These are phyloP conservation scores for Periconia sp. DNA, from an alignment of 2,329 filamentous ascomycete genomes.

Conservation along the genomic window DNA sequence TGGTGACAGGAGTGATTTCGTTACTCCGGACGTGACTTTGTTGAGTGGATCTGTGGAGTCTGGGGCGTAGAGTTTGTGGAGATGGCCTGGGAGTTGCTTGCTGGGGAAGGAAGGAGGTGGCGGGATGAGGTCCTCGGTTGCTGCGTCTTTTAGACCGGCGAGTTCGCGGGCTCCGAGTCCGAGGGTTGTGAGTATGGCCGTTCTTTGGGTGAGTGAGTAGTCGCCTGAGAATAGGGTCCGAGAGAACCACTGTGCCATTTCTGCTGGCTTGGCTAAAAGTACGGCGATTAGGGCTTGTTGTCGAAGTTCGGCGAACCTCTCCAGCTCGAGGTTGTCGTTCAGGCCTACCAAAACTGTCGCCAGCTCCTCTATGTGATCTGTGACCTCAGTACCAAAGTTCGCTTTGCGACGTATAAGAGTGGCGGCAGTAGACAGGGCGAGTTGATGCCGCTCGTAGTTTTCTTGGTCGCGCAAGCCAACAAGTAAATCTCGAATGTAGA, in stretches of 20 bases:
- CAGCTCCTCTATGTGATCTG: constrained; percentile 79
- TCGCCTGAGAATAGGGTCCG: constrained; percentile 89
- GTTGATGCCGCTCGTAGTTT: constrained; percentile 78
- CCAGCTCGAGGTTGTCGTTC: constrained; percentile 80
- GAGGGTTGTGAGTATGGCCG: constrained; percentile 76
- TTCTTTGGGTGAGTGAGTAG: constrained; percentile 83
- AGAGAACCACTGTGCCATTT: constrained; percentile 82
- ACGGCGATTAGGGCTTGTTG: constrained; percentile 82
- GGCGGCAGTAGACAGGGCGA: constrained; percentile 77
- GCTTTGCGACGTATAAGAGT: constrained; percentile 84
- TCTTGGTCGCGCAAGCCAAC: constrained; percentile 77
- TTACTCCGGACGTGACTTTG: constrained; percentile 66
- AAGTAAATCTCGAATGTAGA: constrained; percentile 88
- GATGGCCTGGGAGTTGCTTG: constrained; percentile 71
- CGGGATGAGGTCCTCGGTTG: constrained; percentile 49
- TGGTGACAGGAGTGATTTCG: constrained; percentile 74
- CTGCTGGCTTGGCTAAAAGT: constrained; percentile 71
- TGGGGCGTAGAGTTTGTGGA: constrained; percentile 70
- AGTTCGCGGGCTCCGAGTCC: constrained; percentile 83
- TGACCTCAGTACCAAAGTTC: constrained; percentile 84
- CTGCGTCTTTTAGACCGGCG: constrained; percentile 68
- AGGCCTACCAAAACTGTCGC: constrained; percentile 75
- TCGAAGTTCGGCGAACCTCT: constrained; percentile 70
- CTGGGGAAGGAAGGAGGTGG: constrained; percentile 67
- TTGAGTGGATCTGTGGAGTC: constrained; percentile 63